Conservation (phyloP, 805 yeast species). For the Torulaspora indica region DNA sequence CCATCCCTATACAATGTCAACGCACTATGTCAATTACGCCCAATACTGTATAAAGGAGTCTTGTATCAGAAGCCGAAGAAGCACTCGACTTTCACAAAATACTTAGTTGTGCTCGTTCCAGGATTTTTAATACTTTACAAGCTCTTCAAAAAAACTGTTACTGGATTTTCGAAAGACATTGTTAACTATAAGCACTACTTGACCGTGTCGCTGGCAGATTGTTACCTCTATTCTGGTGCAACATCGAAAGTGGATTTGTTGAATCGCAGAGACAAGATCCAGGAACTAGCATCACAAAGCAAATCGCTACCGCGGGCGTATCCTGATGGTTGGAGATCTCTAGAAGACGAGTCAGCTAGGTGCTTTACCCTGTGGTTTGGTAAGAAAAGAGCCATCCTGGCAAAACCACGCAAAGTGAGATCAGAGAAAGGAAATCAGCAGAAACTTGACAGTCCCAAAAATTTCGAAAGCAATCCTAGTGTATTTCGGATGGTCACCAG, state of each 20-base stretch:
- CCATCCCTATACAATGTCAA: slow-evolving; percentile 51
- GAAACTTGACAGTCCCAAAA: background rate
- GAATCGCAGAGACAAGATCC: slow-evolving; percentile 42
- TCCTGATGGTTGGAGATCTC: slow-evolving; percentile 77
- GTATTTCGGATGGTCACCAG: slow-evolving; percentile 40
- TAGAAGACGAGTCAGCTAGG: slow-evolving; percentile 69
- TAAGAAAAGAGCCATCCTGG: slow-evolving; percentile 41
- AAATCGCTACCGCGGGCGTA: slow-evolving; percentile 66
- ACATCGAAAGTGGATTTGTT: slow-evolving; percentile 55
- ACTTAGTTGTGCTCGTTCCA: slow-evolving; percentile 62
- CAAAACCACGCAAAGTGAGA: background rate
- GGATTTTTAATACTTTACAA: slow-evolving; percentile 60
- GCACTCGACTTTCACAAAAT: slow-evolving; percentile 60
- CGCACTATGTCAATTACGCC: slow-evolving; percentile 52
- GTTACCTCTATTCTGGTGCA: slow-evolving; percentile 74
- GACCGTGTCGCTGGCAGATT: slow-evolving; percentile 57
- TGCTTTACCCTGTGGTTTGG: slow-evolving; percentile 87
- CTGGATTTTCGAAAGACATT: slow-evolving; percentile 45
- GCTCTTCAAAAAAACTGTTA: slow-evolving; percentile 43
- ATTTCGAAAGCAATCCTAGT: slow-evolving; percentile 11
- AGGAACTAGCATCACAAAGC: slow-evolving; percentile 49
- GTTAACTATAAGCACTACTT: slow-evolving; percentile 49
- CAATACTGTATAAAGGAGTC: slow-evolving; percentile 59
- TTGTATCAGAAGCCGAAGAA: slow-evolving; percentile 66
- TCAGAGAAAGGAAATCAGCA: background rate